Conservation (phyloP, 2,329 filamentous ascomycete species). For the Diaporthe destruens region DNA sequence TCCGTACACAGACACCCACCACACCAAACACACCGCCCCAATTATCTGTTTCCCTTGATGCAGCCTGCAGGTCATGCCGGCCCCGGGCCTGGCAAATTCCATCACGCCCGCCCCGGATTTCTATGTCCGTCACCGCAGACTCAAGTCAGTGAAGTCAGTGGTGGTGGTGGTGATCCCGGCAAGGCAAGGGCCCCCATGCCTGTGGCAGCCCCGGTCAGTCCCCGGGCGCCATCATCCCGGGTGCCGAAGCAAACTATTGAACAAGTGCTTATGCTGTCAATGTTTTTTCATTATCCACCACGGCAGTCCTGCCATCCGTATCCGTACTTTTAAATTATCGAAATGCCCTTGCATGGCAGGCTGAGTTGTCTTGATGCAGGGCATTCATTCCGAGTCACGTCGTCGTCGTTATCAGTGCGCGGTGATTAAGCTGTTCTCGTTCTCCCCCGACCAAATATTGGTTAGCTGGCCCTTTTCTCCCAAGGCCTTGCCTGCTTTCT, state of each 20-base stretch:
- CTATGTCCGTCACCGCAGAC: background rate
- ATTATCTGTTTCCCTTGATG: background rate
- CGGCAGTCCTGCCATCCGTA: background rate
- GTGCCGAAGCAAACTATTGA: background rate
- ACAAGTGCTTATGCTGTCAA: background rate
- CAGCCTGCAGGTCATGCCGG: slow-evolving; percentile 8
- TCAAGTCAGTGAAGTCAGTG: background rate
- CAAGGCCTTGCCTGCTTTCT: background rate
- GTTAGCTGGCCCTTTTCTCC: no score
- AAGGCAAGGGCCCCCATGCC: background rate
- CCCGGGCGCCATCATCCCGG: background rate
- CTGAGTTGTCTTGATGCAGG: no score
- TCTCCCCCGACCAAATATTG: background rate
- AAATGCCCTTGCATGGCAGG: no score
- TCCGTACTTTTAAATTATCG: background rate
- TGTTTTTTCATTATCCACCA: background rate
- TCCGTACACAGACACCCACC: no score
- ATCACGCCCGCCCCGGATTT: background rate
- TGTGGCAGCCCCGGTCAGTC: background rate
- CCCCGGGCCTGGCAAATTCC: background rate
- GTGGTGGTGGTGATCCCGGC: background rate
- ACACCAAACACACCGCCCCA: slow-evolving; percentile 6
- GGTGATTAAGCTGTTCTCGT: no score
- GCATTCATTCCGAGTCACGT: no score
- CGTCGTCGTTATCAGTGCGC: background rate